Conservation (phyloP, 2,329 filamentous ascomycete species). For the Colletotrichum zoysiae region DNA sequence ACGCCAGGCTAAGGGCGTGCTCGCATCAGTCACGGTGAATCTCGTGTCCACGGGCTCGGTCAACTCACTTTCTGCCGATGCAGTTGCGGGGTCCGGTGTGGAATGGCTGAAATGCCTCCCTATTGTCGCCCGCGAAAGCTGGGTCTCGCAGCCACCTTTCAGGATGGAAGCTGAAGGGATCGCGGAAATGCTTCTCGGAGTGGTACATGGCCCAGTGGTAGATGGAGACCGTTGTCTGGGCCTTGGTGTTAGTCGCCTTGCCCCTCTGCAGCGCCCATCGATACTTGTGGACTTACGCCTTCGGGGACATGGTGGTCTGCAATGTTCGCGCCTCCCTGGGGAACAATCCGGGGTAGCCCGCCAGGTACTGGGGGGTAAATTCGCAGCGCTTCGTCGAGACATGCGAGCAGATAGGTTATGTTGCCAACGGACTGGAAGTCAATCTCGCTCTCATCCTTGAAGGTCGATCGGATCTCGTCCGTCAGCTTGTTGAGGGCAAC, state of each 20-base stretch:
- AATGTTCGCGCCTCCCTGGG: slow-evolving; percentile 51
- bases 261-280: too few relatives aligned
- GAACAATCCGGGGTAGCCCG: slow-evolving; percentile 47
- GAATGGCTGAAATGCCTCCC: slow-evolving; percentile 61
- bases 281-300: slow-evolving; percentile 43
- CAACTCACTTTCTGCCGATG: slow-evolving; percentile 61
- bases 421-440: slow-evolving; percentile 47
- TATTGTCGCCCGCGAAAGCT: slow-evolving; percentile 44
- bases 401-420: slow-evolving; percentile 55
- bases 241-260: not conserved
- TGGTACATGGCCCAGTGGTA: slow-evolving; percentile 52
- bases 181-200: slow-evolving; percentile 48
- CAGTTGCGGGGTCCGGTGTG: slow-evolving; percentile 63
- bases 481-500: slow-evolving; percentile 48
- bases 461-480: slow-evolving; percentile 54
- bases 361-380: slow-evolving; percentile 52
- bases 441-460: slow-evolving; percentile 53
- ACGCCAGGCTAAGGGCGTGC: slow-evolving; percentile 52
- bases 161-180: slow-evolving; percentile 52
- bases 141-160: slow-evolving; percentile 48
- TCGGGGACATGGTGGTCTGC: slow-evolving; percentile 50
- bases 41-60: not conserved
- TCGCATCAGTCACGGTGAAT: not conserved
- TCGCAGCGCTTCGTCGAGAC: slow-evolving; percentile 57
- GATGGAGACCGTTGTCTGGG: slow-evolving; percentile 54